Conservation (phyloP, 805 yeast species). For the Candida chauliodis region DNA sequence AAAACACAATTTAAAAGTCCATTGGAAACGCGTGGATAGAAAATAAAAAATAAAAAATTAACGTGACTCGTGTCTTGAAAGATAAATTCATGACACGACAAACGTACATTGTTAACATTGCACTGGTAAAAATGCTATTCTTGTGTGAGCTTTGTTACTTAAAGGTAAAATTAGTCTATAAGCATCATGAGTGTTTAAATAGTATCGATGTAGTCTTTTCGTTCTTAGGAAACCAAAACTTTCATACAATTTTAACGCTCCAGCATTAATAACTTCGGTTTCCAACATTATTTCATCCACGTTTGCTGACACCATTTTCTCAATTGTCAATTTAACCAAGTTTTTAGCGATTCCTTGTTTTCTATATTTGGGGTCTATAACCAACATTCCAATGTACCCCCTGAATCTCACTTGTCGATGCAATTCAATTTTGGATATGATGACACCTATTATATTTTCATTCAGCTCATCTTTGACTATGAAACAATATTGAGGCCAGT, state of each 20-base stretch:
- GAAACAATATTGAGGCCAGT: conserved; percentile 85
- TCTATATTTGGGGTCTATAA: conserved; percentile 67
- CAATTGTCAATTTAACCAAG: conserved; percentile 60
- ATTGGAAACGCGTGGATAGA: neutral
- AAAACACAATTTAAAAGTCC: neutral
- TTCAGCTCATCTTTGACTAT: conserved; percentile 46
- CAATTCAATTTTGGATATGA: conserved; percentile 75
- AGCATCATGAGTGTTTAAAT: conserved; percentile 91
- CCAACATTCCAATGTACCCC: conserved; percentile 96
- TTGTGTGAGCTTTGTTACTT: conserved; percentile 43
- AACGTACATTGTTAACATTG: no score
- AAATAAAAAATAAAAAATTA: neutral
- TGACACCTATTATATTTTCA: conserved; percentile 62
- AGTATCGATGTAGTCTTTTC: conserved; percentile 80
- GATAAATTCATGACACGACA: neutral
- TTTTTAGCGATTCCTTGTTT: conserved; percentile 80
- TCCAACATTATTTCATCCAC: conserved; percentile 93
- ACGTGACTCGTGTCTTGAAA: neutral
- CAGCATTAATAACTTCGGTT: conserved; percentile 78
- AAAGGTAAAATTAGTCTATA: conserved; percentile 81
- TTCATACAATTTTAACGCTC: conserved; percentile 69
- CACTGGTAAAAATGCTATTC: conserved; percentile 50
- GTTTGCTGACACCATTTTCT: conserved; percentile 57
- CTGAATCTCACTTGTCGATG: conserved; percentile 72
- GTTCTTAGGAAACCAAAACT: conserved; percentile 71